phyloP scores from a whole-genome alignment of 2,329 filamentous ascomycete species.

The Colletotrichum endophyticum region DNA sequence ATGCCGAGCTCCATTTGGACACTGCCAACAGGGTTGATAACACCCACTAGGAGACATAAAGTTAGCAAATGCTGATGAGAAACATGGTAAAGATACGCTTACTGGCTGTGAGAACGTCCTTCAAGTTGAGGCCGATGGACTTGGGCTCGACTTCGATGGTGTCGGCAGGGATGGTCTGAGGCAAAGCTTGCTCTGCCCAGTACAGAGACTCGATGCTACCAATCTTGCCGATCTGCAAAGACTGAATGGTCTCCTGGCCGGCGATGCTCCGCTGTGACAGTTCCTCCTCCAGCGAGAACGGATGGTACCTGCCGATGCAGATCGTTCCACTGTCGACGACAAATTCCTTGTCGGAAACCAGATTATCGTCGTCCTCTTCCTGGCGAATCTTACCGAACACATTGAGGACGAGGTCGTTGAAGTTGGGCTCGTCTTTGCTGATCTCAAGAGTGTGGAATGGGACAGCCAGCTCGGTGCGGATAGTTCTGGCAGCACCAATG shows the following conservation, averaged over 20 bases:
- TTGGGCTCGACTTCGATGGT: background rate
- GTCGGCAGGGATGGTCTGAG: background rate
- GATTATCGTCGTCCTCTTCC: background rate
- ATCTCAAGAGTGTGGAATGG: background rate
- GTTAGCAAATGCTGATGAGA: background rate
- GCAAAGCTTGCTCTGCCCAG: background rate
- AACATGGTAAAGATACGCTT: background rate
- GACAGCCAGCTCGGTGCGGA: conserved; percentile 22
- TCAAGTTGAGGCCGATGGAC: background rate
- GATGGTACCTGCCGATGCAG: conserved; percentile 23
- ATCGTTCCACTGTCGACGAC: background rate
- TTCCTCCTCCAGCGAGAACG: conserved; percentile 27
- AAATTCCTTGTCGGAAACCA: conserved; percentile 7
- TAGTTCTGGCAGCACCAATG: conserved; percentile 22
- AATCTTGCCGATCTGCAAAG: background rate
- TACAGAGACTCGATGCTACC: background rate
- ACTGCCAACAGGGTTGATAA: background rate
- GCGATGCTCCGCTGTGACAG: background rate
- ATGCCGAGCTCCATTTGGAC: background rate
- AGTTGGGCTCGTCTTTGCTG: background rate
- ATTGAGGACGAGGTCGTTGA: background rate
- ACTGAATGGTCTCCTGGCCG: background rate
- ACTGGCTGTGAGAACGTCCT: background rate
- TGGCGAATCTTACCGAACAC: background rate
- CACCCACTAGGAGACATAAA: background rate